Conservation (phyloP, 192 early-diverging fungal species). For the Coemansia biformis region DNA sequence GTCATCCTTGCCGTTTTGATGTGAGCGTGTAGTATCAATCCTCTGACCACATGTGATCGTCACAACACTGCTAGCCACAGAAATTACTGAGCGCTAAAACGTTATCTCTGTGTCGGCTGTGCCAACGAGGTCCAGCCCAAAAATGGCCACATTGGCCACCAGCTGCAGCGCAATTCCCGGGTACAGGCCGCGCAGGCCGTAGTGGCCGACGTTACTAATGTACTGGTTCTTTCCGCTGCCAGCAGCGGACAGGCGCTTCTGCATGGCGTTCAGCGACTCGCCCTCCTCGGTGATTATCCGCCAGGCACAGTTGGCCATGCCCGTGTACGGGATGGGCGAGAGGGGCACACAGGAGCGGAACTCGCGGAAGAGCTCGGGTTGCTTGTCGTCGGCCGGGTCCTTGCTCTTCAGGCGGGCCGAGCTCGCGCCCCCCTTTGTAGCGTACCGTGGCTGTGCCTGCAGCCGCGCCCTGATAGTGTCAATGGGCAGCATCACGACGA, state of each 20-base stretch:
- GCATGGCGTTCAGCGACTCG: constrained; percentile 26
- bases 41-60: too few species aligned
- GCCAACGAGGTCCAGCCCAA: constrained; percentile 57
- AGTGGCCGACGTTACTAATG: constrained; percentile 32
- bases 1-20: too few species aligned
- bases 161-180: constrained; percentile 64
- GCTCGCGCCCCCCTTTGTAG: constrained; percentile 19
- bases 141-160: constrained; percentile 54
- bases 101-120: constrained; percentile 43
- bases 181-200: constrained; percentile 64
- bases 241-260: constrained; percentile 10
- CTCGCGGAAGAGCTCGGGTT: constrained; percentile 16
- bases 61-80: too few species aligned
- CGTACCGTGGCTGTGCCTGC: constrained; percentile 70
- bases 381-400: neutral
- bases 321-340: constrained; percentile 66
- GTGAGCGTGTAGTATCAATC: too few species aligned
- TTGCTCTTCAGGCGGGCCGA: constrained; percentile 3
- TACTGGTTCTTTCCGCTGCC: too few species aligned
- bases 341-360: constrained; percentile 64
- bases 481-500: constrained; percentile 73
- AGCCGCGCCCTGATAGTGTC: constrained; percentile 83
- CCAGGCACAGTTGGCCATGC: constrained; percentile 62
- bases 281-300: constrained; percentile 74
- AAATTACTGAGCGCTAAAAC: too few species aligned